Conservation (phyloP, 176 grass and related monocot species). For the Bromus sterilis region DNA sequence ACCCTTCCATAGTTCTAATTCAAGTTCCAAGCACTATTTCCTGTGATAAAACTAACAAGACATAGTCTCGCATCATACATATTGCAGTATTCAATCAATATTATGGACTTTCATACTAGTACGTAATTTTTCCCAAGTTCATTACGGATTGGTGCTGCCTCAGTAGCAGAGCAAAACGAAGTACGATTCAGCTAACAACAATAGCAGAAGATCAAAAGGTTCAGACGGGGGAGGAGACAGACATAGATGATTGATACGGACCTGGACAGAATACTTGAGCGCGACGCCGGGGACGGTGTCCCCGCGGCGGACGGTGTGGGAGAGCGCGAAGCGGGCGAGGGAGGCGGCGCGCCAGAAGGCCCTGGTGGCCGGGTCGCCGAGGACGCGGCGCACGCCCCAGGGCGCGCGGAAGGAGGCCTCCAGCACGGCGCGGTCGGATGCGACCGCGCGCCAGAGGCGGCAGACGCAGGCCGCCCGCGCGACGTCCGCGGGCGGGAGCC, state of each 20-base stretch:
- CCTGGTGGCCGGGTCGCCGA: conserved; percentile 52
- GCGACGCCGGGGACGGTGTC: conserved; percentile 72
- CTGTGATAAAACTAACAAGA: not conserved
- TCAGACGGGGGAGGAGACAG: not conserved
- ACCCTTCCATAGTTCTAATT: not conserved
- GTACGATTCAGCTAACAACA: not conserved
- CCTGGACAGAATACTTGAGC: conserved; percentile 89
- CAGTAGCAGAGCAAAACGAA: not conserved
- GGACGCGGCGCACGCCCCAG: conserved; percentile 57
- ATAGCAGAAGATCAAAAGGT: not conserved
- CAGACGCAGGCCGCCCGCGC: conserved; percentile 80
- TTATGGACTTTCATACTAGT: not conserved
- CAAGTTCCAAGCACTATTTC: not conserved
- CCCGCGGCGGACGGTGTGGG: conserved; percentile 52
- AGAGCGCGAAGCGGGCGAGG: conserved; percentile 69
- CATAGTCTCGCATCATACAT: not conserved
- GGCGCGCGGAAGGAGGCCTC: conserved; percentile 63
- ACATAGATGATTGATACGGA: not conserved
- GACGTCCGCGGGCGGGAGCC: conserved; percentile 50
- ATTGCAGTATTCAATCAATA: not conserved
- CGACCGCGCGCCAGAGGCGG: conserved; percentile 63
- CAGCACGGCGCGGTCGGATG: conserved; percentile 54
- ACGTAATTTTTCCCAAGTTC: not conserved
- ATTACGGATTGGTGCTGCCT: not conserved
- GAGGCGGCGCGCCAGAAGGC: conserved; percentile 68